phyloP scores from a whole-genome alignment of 805 yeast genomes.

The Ogataea methanolica region DNA sequence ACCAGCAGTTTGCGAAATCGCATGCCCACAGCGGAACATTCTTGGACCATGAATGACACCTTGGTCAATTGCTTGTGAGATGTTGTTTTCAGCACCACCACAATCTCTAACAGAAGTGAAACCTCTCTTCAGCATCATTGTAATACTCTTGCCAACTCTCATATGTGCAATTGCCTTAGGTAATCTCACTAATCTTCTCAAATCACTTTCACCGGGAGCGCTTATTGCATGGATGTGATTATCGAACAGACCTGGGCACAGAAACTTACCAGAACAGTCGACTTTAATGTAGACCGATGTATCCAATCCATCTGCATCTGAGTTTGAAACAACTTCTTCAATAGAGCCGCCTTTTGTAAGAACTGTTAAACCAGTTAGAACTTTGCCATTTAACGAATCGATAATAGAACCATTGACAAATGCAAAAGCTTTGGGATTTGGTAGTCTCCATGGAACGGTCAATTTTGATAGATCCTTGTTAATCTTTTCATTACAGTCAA shows the following conservation, averaged over 20 bases:
- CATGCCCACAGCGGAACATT: conserved; percentile 21
- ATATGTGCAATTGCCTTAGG: conserved; percentile 20
- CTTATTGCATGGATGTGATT: conserved; percentile 23
- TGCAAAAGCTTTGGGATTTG: conserved; percentile 16
- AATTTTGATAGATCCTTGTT: conserved; percentile 17
- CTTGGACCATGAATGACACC: conserved; percentile 27
- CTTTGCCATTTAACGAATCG: conserved; percentile 14
- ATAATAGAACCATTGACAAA: conserved; percentile 19
- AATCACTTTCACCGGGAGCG: conserved; percentile 23
- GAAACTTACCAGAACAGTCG: conserved; percentile 23
- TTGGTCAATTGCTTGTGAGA: conserved; percentile 23
- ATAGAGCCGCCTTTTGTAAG: conserved; percentile 18
- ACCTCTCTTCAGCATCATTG: conserved; percentile 23
- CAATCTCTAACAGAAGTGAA: conserved; percentile 23
- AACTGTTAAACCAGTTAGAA: conserved; percentile 13
- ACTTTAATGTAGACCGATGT: conserved; percentile 6
- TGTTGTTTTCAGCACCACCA: conserved; percentile 22
- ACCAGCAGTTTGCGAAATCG: conserved; percentile 28
- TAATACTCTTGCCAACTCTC: conserved; percentile 17
- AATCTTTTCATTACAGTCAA: conserved; percentile 25
- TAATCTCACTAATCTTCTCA: conserved; percentile 14
- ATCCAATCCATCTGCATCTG: neutral
- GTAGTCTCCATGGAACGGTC: conserved; percentile 24
- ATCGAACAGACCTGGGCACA: conserved; percentile 27
- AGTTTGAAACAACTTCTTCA: conserved; percentile 4